These are phyloP conservation scores for Cercospora brassicicola DNA, from an alignment of 2,329 filamentous ascomycete species.

Conservation along the genomic window DNA sequence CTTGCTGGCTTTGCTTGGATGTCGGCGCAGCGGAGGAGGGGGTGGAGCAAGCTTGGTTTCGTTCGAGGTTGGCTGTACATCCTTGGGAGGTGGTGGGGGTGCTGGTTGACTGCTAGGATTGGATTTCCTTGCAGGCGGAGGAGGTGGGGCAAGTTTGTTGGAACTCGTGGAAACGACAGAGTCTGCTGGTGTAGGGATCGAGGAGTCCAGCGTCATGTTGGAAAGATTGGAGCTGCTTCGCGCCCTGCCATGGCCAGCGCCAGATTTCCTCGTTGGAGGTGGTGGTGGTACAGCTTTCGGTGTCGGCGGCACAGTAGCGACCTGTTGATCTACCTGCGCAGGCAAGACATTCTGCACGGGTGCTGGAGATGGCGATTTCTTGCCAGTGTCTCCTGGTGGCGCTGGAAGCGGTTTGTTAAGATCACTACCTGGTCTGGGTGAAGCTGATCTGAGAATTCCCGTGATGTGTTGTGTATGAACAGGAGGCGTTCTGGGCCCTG, in stretches of 20 bases:
- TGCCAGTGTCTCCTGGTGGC: slow-evolving; percentile 23
- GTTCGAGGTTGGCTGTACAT: slow-evolving; percentile 7
- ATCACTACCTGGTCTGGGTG: slow-evolving; percentile 48
- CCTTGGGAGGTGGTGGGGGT: background rate
- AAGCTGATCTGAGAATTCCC: slow-evolving; percentile 32
- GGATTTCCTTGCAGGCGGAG: slow-evolving; percentile 35
- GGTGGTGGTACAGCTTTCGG: slow-evolving; percentile 50
- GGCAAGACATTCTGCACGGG: slow-evolving; percentile 12
- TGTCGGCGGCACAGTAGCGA: slow-evolving; percentile 32
- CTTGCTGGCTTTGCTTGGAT: slow-evolving; percentile 26
- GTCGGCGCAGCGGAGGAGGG: slow-evolving; percentile 33
- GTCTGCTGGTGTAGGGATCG: slow-evolving; percentile 6
- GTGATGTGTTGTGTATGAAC: slow-evolving; percentile 23
- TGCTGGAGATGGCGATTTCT: background rate
- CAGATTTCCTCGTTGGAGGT: slow-evolving; percentile 46
- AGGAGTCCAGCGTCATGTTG: slow-evolving; percentile 23
- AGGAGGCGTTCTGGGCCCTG: slow-evolving; percentile 23
- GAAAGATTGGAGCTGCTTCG: slow-evolving; percentile 34
- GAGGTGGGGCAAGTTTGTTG: slow-evolving; percentile 31
- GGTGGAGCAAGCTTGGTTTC: slow-evolving; percentile 26
- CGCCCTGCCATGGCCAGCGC: slow-evolving; percentile 20
- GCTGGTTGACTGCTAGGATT: slow-evolving; percentile 13
- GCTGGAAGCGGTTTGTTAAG: slow-evolving; percentile 61
- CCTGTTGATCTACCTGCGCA: slow-evolving; percentile 4
- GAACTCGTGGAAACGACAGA: slow-evolving; percentile 15